Evolutionary conservation across 371 early-diverging fungal species (phyloP), one percentile per base, ranked within the genome.

Genomic region (Lichtheimia corymbifera): DNA sequence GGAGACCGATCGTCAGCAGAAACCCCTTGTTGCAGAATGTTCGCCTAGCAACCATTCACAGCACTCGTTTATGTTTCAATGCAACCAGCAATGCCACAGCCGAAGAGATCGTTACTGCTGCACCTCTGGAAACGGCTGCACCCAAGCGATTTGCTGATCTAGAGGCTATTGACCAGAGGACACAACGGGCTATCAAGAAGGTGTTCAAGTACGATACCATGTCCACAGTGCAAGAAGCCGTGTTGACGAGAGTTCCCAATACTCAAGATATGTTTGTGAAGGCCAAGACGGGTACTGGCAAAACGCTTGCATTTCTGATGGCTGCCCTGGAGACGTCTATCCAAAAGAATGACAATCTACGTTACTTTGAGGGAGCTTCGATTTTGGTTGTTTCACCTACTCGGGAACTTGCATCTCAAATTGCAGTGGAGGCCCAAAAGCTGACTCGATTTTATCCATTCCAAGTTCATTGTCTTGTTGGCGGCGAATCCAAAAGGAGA

Each of bases 221-320:
- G 86, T 90, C 95, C 55, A 73, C 85, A 61, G 95, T 95, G 4
- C 97, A 97, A 68, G 78, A 89, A 30, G 88, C 86, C 50, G 91
- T 97, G 3, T 73, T 94, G 42, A 76, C 83, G 4, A 66, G 78
- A 28, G 58, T 93, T 20, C 97, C 97, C 6, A 86, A 89, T 24
- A 72, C 80, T n/a, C 65, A 68, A 3, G 95, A 97, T 65, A 79
- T 95, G 67, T 83, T 92, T 80, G 88, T 93, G 59, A 88, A 91
- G 67, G 98, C 99, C 14, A 97, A 97, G 75, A 99, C 99, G 7
- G 99, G 99, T 65, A 97, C 96, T 0, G 99, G 99, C 47, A 98
- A 98, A 73, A 97, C 97, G 2, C 73, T 96, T 14, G 97, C 94
- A 6, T 98, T 97, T 64, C 76, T 98, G 69, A 79, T 96, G 35